A percentile compares a stretch with the other conserved stretches of the same genome.
phyloP scores from a whole-genome alignment of 2,329 filamentous ascomycete species.

The Aspergillus novofumigatus region DNA sequence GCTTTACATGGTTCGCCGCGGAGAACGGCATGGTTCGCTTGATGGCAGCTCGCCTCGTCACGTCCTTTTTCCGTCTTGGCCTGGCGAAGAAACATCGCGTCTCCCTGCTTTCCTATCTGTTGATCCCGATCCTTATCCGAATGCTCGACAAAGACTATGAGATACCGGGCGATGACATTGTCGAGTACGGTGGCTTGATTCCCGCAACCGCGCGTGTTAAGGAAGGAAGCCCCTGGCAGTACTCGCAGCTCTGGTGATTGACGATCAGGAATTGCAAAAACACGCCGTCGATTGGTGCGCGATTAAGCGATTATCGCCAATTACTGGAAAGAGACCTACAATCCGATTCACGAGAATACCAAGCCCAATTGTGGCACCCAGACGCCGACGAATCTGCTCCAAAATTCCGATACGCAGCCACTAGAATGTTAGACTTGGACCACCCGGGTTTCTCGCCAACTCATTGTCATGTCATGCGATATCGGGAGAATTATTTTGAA shows the following conservation, averaged over 20 bases:
- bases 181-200: slow-evolving; percentile 34
- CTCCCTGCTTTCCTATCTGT: slow-evolving; percentile 59
- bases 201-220: slow-evolving; percentile 52
- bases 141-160: slow-evolving; percentile 57
- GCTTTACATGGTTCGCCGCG: slow-evolving; percentile 58
- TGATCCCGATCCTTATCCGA: slow-evolving; percentile 66
- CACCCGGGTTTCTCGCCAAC: slow-evolving; percentile 58
- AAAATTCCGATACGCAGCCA: slow-evolving; percentile 18
- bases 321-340: slow-evolving; percentile 65
- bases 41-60: slow-evolving; percentile 65
- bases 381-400: slow-evolving; percentile 23
- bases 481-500: slow-evolving; percentile 72
- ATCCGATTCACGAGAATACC: slow-evolving; percentile 49
- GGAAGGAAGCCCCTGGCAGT: slow-evolving; percentile 70
- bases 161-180: slow-evolving; percentile 36
- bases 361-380: slow-evolving; percentile 55
- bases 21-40: slow-evolving; percentile 57
- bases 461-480: slow-evolving; percentile 65
- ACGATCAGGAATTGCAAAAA: slow-evolving; percentile 74
- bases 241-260: slow-evolving; percentile 72
- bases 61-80: slow-evolving; percentile 64
- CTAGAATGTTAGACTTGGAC: slow-evolving; percentile 52
- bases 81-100: slow-evolving; percentile 63
- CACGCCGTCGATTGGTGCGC: slow-evolving; percentile 69
- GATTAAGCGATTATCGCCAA: slow-evolving; percentile 58